Evolutionary conservation across 139 green algal genomes (phyloP), one percentile per base, ranked within the genome.

Genomic region (Coelastrella sp.): DNA sequence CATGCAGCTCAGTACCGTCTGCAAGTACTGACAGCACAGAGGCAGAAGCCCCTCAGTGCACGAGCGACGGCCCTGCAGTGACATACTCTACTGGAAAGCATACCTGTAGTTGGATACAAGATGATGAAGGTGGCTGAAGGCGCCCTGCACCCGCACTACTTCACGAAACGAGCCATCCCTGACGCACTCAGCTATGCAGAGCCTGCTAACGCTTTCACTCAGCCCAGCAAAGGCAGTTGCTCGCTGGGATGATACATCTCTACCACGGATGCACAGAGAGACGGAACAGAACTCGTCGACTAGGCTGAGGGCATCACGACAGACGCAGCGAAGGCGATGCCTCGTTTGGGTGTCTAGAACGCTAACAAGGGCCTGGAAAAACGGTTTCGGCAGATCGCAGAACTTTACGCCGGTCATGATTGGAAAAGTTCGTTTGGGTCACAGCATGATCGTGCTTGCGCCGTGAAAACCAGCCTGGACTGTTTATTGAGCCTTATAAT

Each of bases 381-480:
- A 86, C 19, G 80, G 80, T 71, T 86, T 86, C 8, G 80, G 80
- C 20, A 86, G 59, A 10, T 86, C 80, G n/a, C 32, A 47, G 13
- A 86, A 74, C 57, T 73, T 32, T 16, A 86, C 59, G 32, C 60
- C 32, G 6, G 7, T 68, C 79, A 73, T 22, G 19, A 47, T 73
- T 6, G 17, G 14, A 17, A 14, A n/a, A 47, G 32, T 47, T 47
- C 32, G 32, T 47, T 47, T 47, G 32, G 32, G 32, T 47, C 32
- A 47, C 32, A 47, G 32, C 32, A 47, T 47, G 32, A 47, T 47
- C 32, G 32, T 47, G 32, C 32, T 47, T 47, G 32, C 32, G 32
- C 32, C 32, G 32, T 47, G 32, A 47, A 47, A 47, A 47, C 32
- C 32, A 47, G 32, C 32, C 32, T 47, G 32, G 32, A 47, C 32